Evolutionary conservation across 2,329 filamentous ascomycete species (phyloP), one percentile per base, ranked within the genome.

Genomic region (Neofusicoccum kwambonambiense): DNA sequence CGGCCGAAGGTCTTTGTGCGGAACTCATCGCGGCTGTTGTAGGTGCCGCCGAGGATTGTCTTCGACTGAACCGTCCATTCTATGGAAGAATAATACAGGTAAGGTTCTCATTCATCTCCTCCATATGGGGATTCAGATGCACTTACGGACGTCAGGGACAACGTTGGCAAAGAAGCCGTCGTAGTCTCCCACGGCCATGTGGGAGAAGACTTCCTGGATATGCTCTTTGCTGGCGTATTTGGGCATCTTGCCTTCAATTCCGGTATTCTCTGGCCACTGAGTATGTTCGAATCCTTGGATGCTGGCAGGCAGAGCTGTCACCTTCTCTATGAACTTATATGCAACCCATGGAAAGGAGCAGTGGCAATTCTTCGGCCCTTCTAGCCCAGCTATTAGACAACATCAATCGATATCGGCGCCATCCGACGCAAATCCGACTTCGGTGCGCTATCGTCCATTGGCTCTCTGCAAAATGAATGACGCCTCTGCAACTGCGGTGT

Each of bases 151-250:
- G 22, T 56, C 51, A 4, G 51, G 51, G 9, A 56, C 35, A 27
- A 56, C 51, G 15, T 41, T 41, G n/a, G 51, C n/a, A 41, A 56
- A 56, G n/a, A 52, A 52, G 27, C 50, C 50, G 31, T 52, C 50
- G 12, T 52, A 52, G 15, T 52, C 50, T 35, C 50, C 50, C 27
- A 52, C 50, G 3, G 50, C 50, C 50, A 52, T 52, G 34, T 52
- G 50, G 15, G 50, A 52, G n/a, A 52, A 52, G 15, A 52, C 50
- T n/a, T 37, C 3, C 31, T n/a, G 31, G 11, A 52, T 52, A 37
- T 52, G 50, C 3, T 52, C 50, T 19, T 37, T 52, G 50, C 50
- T 52, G 7, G 50, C 50, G 50, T 52, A 52, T 52, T 37, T 52
- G 8, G 50, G 50, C 45, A 49, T 52, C 7, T 52, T 39, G 31